Evolutionary conservation across 352 stramenopile genomes (phyloP), one percentile per base, ranked within the genome.

Genomic region (Blastocystis sp.): DNA sequence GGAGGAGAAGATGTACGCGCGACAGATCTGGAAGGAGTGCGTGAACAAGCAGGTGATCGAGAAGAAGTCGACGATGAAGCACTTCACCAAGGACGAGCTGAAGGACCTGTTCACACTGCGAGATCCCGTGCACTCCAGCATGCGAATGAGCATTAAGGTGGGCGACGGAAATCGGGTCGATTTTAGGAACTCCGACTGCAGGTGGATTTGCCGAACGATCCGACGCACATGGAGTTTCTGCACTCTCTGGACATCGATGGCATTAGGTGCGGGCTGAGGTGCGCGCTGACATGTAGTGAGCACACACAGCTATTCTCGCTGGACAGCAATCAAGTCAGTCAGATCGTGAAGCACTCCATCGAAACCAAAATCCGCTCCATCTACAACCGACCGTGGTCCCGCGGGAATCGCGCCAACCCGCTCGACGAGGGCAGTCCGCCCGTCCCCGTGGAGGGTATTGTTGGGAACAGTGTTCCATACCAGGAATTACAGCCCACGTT

Each of bases 1-100:
- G 40, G 94, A 98, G 66, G 93, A 95, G 71, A 95, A 96, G 91
- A 95, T 97, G 76, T 81, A 95, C 60, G 91, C 92, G 87, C 90
- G 96, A 38, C 94, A 97, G 88, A 48, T 81, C 21, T 81, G 71
- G 71, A 81, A 81, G 59, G 40, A 81, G 52, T 81, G 71, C 63
- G 45, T 81, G 40, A 81, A 81, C 52, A 81, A 81, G 52, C 62
- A 64, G 71, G 71, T 81, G 71, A 66, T 81, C 9, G 71, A 81
- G 43, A 64, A 81, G 4, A 81, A 81, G 52, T 14, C 24, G 10
- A 81, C 52, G 3, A 34, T 40, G 24, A 59, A 61, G 45, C 71
- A 81, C 38, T 81, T 81, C 57, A 52, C 11, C 11, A 65, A 66
- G 11, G 52, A 68, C 42, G 71, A 81, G 1, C 28, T 81, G 11